Percentiles rank a stretch among this genome's conserved stretches.
Evolutionary conservation across 768 basidiomycete species (phyloP).

Genomic region (Hortiboletus campestris): DNA sequence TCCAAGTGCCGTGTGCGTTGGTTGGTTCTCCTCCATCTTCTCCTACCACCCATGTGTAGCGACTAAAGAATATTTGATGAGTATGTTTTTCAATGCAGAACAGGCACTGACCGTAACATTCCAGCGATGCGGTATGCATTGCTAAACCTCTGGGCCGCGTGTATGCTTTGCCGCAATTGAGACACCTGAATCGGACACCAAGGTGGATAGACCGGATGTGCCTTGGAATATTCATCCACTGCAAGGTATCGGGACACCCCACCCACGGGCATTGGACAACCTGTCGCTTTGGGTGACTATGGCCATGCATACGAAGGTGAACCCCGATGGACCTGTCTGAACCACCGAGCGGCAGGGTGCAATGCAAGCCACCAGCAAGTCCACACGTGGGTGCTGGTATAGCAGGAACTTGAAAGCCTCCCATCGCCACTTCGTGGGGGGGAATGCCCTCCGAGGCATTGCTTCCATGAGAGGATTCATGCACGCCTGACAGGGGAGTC

Average conservation of each 20-base stretch:
- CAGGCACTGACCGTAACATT: constrained; percentile 4
- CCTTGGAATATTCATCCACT: constrained; percentile 16
- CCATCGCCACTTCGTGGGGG: background rate
- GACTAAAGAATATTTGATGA: background rate
- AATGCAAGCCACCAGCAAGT: constrained; percentile 4
- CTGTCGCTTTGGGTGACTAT: constrained; percentile 3
- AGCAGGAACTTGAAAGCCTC: no score
- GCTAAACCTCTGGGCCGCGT: constrained; percentile 4
- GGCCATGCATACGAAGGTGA: constrained; percentile 18
- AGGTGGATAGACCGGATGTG: constrained; percentile 17
- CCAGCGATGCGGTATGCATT: constrained; percentile 1
- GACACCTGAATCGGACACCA: constrained; percentile 6
- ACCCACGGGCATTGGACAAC: constrained; percentile 14
- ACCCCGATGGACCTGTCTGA: constrained; percentile 2
- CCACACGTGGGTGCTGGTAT: constrained; percentile 1
- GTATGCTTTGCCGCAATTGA: constrained; percentile 8
- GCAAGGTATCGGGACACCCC: constrained; percentile 5
- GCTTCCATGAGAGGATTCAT: background rate
- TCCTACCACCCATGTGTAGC: background rate
- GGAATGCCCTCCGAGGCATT: background rate
- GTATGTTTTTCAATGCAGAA: background rate
- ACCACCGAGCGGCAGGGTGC: constrained; percentile 3
- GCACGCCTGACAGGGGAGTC: background rate
- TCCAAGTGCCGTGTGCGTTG: no score
- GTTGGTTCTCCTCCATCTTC: background rate